These are phyloP conservation scores for Dictyostelium discoideum DNA, from an alignment of 78 protist genomes.

Conservation along the genomic window DNA sequence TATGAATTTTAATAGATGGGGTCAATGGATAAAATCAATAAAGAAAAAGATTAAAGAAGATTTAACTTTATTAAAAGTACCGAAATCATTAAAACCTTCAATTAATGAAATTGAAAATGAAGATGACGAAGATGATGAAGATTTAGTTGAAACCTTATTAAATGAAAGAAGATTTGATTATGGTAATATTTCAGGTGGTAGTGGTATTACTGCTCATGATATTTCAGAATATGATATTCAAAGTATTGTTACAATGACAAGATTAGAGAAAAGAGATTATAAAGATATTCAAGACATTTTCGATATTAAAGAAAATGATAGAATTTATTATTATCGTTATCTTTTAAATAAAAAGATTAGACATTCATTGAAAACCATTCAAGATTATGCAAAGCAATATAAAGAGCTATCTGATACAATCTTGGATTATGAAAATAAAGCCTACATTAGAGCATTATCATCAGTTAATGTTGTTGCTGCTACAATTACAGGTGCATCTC, in stretches of 20 bases:
- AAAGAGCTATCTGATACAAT: not conserved
- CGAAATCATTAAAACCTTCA: not conserved
- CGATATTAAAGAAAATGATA: not conserved
- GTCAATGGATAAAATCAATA: conserved; percentile 1
- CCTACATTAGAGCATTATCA: not conserved
- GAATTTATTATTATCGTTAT: conserved; percentile 19
- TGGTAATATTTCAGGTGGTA: not conserved
- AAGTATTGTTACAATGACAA: not conserved
- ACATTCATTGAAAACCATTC: not conserved
- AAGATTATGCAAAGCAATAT: not conserved
- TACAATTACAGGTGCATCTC: conserved; percentile 49
- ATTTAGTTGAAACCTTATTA: not conserved
- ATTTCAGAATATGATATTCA: conserved; percentile 13
- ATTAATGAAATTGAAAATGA: not conserved
- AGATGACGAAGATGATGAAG: conserved; percentile 56
- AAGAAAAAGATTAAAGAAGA: not conserved
- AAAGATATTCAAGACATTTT: conserved; percentile 2
- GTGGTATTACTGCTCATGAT: not conserved
- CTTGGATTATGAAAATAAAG: conserved; percentile 24
- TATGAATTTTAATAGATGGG: not conserved
- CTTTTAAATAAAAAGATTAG: not conserved
- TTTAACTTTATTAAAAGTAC: not conserved
- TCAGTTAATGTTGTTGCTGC: conserved; percentile 54
- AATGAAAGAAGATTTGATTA: conserved; percentile 18
- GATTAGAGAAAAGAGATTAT: conserved; percentile 10